Percentiles rank a stretch among this genome's conserved stretches.
These are phyloP conservation scores for Lodderomyces elongisporus DNA, from an alignment of 1,139 yeast genomes.

Conservation along the genomic window DNA sequence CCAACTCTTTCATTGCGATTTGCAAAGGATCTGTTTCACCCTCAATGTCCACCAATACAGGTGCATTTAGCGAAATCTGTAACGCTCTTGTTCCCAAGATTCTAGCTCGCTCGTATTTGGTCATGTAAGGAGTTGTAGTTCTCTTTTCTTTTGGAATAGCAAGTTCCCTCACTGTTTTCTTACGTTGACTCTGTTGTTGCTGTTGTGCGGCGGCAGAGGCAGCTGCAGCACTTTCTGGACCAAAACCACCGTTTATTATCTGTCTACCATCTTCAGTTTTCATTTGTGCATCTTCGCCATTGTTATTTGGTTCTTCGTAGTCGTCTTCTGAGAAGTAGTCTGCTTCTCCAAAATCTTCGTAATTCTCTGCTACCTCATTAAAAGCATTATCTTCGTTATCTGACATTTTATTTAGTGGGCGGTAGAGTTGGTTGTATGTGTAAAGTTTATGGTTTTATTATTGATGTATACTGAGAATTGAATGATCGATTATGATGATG, in stretches of 20 bases:
- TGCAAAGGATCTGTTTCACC: constrained; percentile 99
- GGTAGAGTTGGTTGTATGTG: background rate
- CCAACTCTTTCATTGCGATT: constrained; percentile 93
- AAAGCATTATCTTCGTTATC: constrained; percentile 52
- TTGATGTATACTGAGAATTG: no score
- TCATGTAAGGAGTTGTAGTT: constrained; percentile 97
- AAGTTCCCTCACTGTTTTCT: constrained; percentile 66
- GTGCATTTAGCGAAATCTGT: constrained; percentile 96
- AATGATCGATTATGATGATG: no score
- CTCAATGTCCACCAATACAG: constrained; percentile 94
- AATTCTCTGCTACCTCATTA: constrained; percentile 76
- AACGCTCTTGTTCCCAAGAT: constrained; percentile 94
- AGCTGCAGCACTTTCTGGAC: constrained; percentile 52
- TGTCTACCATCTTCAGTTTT: constrained; percentile 72
- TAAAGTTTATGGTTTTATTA: background rate
- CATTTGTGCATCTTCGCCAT: constrained; percentile 43
- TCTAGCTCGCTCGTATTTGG: constrained; percentile 96
- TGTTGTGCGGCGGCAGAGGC: constrained; percentile 20
- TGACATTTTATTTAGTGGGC: constrained; percentile 34
- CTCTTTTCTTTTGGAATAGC: constrained; percentile 88
- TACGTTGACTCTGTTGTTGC: constrained; percentile 8
- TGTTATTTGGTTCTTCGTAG: constrained; percentile 25
- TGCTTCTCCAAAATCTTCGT: constrained; percentile 71
- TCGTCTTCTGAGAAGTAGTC: constrained; percentile 70
- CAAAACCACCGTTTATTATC: constrained; percentile 63